Percentiles rank a stretch among this genome's conserved stretches.
phyloP scores from a whole-genome alignment of 1,284 basidiomycete genomes.

The Taiwanofungus camphoratus region DNA sequence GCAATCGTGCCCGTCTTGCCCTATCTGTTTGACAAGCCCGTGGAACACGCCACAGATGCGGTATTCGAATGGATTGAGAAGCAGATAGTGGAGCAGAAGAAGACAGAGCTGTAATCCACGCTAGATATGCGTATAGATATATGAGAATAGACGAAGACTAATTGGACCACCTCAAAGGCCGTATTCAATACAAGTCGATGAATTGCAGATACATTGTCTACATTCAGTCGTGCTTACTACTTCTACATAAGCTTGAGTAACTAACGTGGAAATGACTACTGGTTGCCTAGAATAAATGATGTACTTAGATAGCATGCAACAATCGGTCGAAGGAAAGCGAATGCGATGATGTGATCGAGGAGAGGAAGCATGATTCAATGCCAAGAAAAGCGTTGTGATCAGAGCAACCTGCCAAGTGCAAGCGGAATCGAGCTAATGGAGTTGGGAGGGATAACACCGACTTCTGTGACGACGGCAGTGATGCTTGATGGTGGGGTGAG shows the following conservation, averaged over 20 bases:
- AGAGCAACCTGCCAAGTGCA: constrained; percentile 55
- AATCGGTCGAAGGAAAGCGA: constrained; percentile 8
- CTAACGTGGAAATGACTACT: constrained; percentile 5
- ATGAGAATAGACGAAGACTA: neutral
- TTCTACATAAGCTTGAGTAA: constrained; percentile 1
- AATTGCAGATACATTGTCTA: neutral
- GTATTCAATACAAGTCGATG: neutral
- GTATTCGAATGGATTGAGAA: constrained; percentile 65
- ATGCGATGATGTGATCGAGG: constrained; percentile 4
- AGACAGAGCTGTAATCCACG: neutral
- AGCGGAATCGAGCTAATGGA: constrained; percentile 77
- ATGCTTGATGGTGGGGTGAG: constrained; percentile 86
- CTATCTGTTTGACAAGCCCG: constrained; percentile 81
- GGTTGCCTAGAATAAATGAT: constrained; percentile 5
- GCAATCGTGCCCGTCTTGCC: constrained; percentile 78
- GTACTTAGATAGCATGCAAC: constrained; percentile 11
- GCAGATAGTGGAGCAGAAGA: constrained; percentile 15
- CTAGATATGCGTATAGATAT: neutral
- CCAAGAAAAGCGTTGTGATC: constrained; percentile 9
- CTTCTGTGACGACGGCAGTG: constrained; percentile 95
- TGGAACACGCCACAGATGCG: constrained; percentile 60
- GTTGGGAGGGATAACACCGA: constrained; percentile 85
- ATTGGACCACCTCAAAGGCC: no score
- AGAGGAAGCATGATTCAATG: constrained; percentile 12
- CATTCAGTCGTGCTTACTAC: neutral